These are phyloP conservation scores for Kluyveromyces siamensis DNA, from an alignment of 805 yeast genomes.

Conservation along the genomic window DNA sequence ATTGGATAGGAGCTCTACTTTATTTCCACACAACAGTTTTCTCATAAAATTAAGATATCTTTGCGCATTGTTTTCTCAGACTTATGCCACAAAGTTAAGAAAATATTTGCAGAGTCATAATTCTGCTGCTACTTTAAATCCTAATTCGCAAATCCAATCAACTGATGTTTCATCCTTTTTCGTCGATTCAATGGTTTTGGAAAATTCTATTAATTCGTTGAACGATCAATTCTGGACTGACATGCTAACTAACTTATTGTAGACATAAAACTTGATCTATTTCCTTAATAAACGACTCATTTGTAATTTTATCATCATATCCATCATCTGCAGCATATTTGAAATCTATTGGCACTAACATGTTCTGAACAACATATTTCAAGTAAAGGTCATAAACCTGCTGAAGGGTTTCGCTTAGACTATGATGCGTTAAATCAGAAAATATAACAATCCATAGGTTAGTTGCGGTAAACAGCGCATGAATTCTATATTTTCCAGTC, in stretches of 20 bases:
- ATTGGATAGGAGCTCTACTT: conserved; percentile 22
- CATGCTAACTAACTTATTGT: conserved; percentile 15
- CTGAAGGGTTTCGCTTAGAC: conserved; percentile 21
- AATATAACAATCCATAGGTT: conserved; percentile 68
- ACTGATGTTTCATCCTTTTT: not conserved
- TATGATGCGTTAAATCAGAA: conserved; percentile 43
- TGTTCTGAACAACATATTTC: conserved; percentile 22
- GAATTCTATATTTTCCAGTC: conserved; percentile 74
- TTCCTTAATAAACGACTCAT: conserved; percentile 19
- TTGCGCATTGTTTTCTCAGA: conserved; percentile 49
- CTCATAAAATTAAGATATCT: conserved; percentile 47
- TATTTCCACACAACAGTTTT: conserved; percentile 39
- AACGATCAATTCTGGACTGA: conserved; percentile 72
- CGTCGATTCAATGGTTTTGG: conserved; percentile 1
- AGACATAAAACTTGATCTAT: conserved; percentile 22
- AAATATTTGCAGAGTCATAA: conserved; percentile 4
- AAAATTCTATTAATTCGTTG: conserved; percentile 31
- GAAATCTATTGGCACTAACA: conserved; percentile 25
- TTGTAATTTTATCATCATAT: conserved; percentile 14
- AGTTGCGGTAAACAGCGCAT: conserved; percentile 69
- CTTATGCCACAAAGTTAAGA: conserved; percentile 48
- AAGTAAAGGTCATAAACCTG: conserved; percentile 27
- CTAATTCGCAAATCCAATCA: not conserved
- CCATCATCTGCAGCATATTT: conserved; percentile 20
- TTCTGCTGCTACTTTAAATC: not conserved